phyloP scores from a whole-genome alignment of 176 grass and related monocot species.

The Aegilops umbellulata region DNA sequence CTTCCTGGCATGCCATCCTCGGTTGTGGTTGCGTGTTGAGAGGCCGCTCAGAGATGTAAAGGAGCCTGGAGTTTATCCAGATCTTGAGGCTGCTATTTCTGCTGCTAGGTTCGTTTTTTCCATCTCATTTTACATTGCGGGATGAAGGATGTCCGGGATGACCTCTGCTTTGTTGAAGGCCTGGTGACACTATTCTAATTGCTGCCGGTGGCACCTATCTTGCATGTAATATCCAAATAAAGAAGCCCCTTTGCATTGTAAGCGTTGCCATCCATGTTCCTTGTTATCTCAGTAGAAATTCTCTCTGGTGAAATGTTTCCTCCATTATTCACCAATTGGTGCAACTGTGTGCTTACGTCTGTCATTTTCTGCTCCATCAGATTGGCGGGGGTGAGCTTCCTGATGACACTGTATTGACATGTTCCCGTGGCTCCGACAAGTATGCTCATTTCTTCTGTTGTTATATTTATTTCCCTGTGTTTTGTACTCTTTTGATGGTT shows the following conservation, averaged over 20 bases:
- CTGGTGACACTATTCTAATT: conserved; percentile 96
- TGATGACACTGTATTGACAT: conserved; percentile 89
- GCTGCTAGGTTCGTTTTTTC: conserved; percentile 66
- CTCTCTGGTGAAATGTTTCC: conserved; percentile 24
- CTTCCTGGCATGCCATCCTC: conserved; percentile 85
- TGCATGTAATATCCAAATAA: conserved; percentile 87
- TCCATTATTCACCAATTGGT: neutral
- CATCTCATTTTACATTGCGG: neutral
- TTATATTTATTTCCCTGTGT: neutral
- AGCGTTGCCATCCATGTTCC: conserved; percentile 39
- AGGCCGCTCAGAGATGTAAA: conserved; percentile 59
- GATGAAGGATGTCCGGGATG: neutral
- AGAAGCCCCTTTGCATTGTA: conserved; percentile 98
- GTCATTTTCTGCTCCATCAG: conserved; percentile 46
- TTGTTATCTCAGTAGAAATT: conserved; percentile 15
- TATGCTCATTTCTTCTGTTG: conserved; percentile 38
- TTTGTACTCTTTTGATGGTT: neutral
- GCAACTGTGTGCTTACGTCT: conserved; percentile 25
- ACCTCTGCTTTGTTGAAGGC: conserved; percentile 64
- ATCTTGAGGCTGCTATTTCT: conserved; percentile 78
- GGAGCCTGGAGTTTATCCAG: conserved; percentile 80
- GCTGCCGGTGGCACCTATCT: conserved; percentile 63
- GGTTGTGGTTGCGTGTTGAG: conserved; percentile 89
- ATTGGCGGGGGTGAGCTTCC: conserved; percentile 83
- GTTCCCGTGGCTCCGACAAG: conserved; percentile 90